These are phyloP conservation scores for Citrullus amarus DNA, from an alignment of 306 rosid species.

Conservation along the genomic window DNA sequence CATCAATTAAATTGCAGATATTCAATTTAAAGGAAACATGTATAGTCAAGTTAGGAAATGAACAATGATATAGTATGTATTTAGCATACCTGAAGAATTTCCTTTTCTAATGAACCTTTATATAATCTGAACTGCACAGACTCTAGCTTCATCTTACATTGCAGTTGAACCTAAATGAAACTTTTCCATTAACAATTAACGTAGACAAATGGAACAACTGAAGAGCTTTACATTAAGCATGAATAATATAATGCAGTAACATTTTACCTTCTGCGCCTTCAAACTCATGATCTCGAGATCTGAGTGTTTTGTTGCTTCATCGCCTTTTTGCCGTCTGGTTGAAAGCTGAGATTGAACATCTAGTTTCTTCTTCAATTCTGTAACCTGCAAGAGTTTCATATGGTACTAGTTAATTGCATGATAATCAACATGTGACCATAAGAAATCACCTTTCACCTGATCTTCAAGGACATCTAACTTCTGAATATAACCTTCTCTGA, in stretches of 20 bases:
- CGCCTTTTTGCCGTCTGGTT: conserved; percentile 41
- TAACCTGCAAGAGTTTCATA: conserved; percentile 33
- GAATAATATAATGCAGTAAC: not conserved
- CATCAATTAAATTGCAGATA: not conserved
- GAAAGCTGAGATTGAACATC: conserved; percentile 71
- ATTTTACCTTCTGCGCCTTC: conserved; percentile 77
- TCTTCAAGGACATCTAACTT: conserved; percentile 72
- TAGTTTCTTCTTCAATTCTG: conserved; percentile 60
- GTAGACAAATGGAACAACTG: not conserved
- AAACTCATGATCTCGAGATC: conserved; percentile 66
- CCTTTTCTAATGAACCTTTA: conserved; percentile 68
- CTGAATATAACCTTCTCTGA: conserved; percentile 66
- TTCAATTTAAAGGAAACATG: not conserved
- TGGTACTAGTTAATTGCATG: not conserved
- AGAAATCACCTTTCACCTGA: conserved; percentile 40
- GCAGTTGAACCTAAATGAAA: conserved; percentile 61
- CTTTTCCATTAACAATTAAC: not conserved
- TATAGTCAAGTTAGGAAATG: not conserved
- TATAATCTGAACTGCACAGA: conserved; percentile 61
- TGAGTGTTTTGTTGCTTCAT: conserved; percentile 44
- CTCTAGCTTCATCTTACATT: conserved; percentile 71
- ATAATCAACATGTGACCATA: not conserved
- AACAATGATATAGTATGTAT: not conserved
- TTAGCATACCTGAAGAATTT: conserved; percentile 63
- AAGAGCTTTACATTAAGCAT: not conserved